phyloP scores from a whole-genome alignment of 1,284 basidiomycete species.

The Pseudozyma thailandica region DNA sequence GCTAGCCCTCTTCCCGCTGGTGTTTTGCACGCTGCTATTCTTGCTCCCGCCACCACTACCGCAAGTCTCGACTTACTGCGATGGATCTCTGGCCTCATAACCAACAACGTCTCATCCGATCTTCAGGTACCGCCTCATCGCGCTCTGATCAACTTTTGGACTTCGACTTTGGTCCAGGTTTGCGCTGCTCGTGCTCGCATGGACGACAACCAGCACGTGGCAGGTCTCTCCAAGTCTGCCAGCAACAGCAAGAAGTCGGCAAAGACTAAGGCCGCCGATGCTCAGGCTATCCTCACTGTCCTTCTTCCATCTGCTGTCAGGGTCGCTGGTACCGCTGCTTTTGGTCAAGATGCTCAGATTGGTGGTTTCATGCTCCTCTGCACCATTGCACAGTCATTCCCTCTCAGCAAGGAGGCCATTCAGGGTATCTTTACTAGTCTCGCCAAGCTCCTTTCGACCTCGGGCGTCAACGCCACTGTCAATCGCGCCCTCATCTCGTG shows the following conservation, averaged over 20 bases:
- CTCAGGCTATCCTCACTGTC: slow-evolving; percentile 60
- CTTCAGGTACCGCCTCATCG: slow-evolving; percentile 75
- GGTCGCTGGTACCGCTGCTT: slow-evolving; percentile 28
- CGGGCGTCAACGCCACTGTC: slow-evolving; percentile 19
- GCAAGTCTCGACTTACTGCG: slow-evolving; percentile 76
- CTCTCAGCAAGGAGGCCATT: slow-evolving; percentile 55
- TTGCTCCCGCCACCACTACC: slow-evolving; percentile 63
- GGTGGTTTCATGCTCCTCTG: slow-evolving; percentile 61
- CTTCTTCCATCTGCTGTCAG: slow-evolving; percentile 67
- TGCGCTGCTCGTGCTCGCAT: slow-evolving; percentile 50
- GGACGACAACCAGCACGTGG: slow-evolving; percentile 69
- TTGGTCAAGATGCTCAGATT: slow-evolving; percentile 52
- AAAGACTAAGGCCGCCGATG: slow-evolving; percentile 46
- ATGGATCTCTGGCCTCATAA: slow-evolving; percentile 74
- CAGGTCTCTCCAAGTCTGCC: slow-evolving; percentile 45
- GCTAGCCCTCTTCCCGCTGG: slow-evolving; percentile 57
- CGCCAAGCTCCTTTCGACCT: slow-evolving; percentile 33
- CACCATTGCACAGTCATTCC: slow-evolving; percentile 54
- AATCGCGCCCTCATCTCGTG: slow-evolving; percentile 50
- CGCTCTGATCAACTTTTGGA: slow-evolving; percentile 84
- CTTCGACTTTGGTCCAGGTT: slow-evolving; percentile 82
- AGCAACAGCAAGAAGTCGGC: slow-evolving; percentile 50
- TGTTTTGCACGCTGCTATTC: slow-evolving; percentile 55
- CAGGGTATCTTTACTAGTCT: slow-evolving; percentile 49
- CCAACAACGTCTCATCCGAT: slow-evolving; percentile 71